Evolutionary conservation across 2,329 filamentous ascomycete species (phyloP), one percentile per base, ranked within the genome.

Genomic region (Hypoxylon sp.): DNA sequence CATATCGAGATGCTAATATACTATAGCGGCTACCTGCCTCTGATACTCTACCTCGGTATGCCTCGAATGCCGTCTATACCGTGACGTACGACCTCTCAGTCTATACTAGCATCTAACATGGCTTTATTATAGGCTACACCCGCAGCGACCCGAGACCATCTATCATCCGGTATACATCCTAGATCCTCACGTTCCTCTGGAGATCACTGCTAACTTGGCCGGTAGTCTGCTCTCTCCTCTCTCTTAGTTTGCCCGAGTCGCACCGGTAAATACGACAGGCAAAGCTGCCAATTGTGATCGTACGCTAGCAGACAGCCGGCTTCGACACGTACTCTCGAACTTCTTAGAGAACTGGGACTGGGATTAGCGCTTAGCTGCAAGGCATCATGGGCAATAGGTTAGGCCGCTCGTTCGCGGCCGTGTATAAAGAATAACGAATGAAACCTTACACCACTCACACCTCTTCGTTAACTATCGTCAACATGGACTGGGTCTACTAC

Each of bases 11-110:
- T 50, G 63, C 77, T 82, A 66, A 83, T 72, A 46, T 50, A 24
- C 40, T 49, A 48, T 70, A 96, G 92, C 83, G 95, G 95, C 76
- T 99, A 98, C 78, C 86, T 99, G 57, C 95, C 95, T 70, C 79
- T 99, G 77, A 96, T 99, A 75, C 85, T 99, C 77, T 99, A 98
- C 78, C 89, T 99, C 70, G 95, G 91, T 95, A 88, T 71, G 78
- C 58, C 57, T 27, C 63, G 43, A 63, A 58, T 49, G 37, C 47
- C 23, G 26, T 58, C 49, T 24, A 23, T 9, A 33, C 18, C 13
- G 24, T 29, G 40, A 45, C 47, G 41, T 33, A 46, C 31, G 3
- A 13, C 31, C 20, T 37, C 18, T 38, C 10, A 21, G 46, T 35
- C n/a, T 29, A 18, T 23, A 42, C 42, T 38, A 55, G n/a, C 40